A percentile compares a stretch with the other conserved stretches of the same genome.
Conservation (phyloP, 768 basidiomycete genomes). For the Saitozyma podzolica region DNA sequence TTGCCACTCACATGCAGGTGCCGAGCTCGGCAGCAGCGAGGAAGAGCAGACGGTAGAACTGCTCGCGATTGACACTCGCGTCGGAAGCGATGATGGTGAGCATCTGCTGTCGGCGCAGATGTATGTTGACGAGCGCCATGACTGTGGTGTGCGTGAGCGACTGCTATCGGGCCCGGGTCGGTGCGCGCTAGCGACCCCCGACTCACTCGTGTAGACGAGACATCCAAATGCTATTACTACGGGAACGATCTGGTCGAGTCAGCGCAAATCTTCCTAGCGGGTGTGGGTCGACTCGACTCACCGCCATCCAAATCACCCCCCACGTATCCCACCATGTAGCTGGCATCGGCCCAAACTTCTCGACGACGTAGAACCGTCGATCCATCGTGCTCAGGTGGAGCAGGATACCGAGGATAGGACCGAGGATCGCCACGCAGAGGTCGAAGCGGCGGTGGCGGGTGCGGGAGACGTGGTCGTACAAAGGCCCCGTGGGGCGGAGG, state of each 20-base stretch:
- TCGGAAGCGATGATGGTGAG: slow-evolving; percentile 39
- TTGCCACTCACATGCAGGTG: slow-evolving; percentile 26
- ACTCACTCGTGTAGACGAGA: slow-evolving; percentile 43
- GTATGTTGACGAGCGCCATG: slow-evolving; percentile 47
- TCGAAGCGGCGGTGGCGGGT: slow-evolving; percentile 38
- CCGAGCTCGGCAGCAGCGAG: slow-evolving; percentile 41
- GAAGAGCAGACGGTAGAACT: slow-evolving; percentile 43
- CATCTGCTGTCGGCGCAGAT: slow-evolving; percentile 42
- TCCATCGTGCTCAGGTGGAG: slow-evolving; percentile 42
- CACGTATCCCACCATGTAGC: slow-evolving; percentile 49
- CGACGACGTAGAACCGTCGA: slow-evolving; percentile 43
- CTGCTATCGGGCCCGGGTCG: background rate
- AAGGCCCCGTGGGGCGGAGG: slow-evolving; percentile 38
- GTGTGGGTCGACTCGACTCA: slow-evolving; percentile 13
- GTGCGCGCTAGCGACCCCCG: background rate
- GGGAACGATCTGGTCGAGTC: slow-evolving; percentile 22
- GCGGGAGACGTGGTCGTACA: slow-evolving; percentile 36
- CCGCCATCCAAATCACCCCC: slow-evolving; percentile 47
- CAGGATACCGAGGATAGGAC: slow-evolving; percentile 40
- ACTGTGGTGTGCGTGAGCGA: slow-evolving; percentile 12
- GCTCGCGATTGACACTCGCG: slow-evolving; percentile 38
- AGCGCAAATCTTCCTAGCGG: background rate
- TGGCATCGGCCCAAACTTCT: slow-evolving; percentile 40
- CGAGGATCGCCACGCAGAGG: slow-evolving; percentile 25
- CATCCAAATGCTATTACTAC: slow-evolving; percentile 28